These are phyloP conservation scores for Penicillium nordicum DNA, from an alignment of 2,329 filamentous ascomycete species.

Conservation along the genomic window DNA sequence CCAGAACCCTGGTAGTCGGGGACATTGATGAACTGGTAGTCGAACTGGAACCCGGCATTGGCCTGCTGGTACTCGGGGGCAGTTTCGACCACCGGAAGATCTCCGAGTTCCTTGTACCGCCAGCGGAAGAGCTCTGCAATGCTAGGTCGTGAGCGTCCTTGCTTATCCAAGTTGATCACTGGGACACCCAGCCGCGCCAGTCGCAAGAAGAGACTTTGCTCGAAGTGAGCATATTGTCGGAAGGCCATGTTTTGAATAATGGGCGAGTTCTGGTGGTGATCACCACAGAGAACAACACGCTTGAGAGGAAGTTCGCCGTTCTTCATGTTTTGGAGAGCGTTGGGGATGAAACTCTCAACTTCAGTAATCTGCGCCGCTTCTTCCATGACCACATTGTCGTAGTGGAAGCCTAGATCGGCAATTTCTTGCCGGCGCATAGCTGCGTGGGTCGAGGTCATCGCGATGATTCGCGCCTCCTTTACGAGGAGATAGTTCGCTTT, in stretches of 20 bases:
- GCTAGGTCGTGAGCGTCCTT: conserved; percentile 82
- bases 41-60: conserved; percentile 88
- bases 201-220: conserved; percentile 90
- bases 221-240: conserved; percentile 89
- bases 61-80: conserved; percentile 70
- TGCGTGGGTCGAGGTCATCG: conserved; percentile 98
- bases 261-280: conserved; percentile 95
- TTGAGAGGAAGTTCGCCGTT: conserved; percentile 73
- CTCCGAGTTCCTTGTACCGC: conserved; percentile 79
- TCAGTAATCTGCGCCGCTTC: conserved; percentile 98
- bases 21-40: conserved; percentile 96
- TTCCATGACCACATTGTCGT: conserved; percentile 97
- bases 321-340: conserved; percentile 81
- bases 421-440: conserved; percentile 93
- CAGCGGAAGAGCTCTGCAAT: conserved; percentile 90
- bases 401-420: conserved; percentile 85
- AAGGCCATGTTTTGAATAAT: conserved; percentile 94
- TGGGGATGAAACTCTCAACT: conserved; percentile 91
- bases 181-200: conserved; percentile 91
- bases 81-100: conserved; percentile 70
- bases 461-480: conserved; percentile 94
- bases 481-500: conserved; percentile 94
- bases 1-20: conserved; percentile 87
- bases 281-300: conserved; percentile 86
- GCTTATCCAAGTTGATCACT: conserved; percentile 82